These are phyloP conservation scores for Fusarium caatingaense DNA, from an alignment of 2,329 filamentous ascomycete genomes.

Conservation along the genomic window DNA sequence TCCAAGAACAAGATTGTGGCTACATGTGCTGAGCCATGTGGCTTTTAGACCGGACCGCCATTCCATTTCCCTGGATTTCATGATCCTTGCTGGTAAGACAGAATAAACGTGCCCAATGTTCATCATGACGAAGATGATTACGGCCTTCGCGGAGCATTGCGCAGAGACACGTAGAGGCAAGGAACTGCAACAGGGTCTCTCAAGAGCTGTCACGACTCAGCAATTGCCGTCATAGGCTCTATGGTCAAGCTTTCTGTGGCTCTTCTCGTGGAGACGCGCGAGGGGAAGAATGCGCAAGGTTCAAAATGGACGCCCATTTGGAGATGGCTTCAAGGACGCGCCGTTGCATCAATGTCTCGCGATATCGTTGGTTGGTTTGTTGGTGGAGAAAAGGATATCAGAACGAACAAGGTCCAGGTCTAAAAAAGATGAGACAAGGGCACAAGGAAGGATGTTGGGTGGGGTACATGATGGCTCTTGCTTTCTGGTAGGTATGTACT, in stretches of 20 bases:
- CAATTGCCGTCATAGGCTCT: slow-evolving; percentile 15
- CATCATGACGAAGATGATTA: slow-evolving; percentile 18
- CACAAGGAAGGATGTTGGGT: slow-evolving; percentile 30
- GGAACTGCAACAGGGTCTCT: slow-evolving; percentile 23
- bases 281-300: slow-evolving; percentile 24
- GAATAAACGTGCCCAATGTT: slow-evolving; percentile 20
- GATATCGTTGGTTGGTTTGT: slow-evolving; percentile 43
- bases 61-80: slow-evolving; percentile 22
- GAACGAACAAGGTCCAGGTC: slow-evolving; percentile 33
- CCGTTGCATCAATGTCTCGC: slow-evolving; percentile 42
- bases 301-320: slow-evolving; percentile 36
- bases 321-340: slow-evolving; percentile 44
- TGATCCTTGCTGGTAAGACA: slow-evolving; percentile 32
- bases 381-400: slow-evolving; percentile 40
- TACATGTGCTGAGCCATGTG: slow-evolving; percentile 34
- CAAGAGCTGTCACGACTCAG: slow-evolving; percentile 29
- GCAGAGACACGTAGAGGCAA: neutral
- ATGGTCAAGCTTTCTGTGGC: slow-evolving; percentile 6
- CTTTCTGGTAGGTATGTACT: slow-evolving; percentile 1
- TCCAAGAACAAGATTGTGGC: slow-evolving; percentile 13
- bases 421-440: slow-evolving; percentile 39
- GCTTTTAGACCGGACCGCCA: slow-evolving; percentile 28
- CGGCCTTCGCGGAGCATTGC: neutral
- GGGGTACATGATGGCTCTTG: slow-evolving; percentile 8
- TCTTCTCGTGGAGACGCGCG: slow-evolving; percentile 27